Conservation (phyloP, 257 asterid species). For the Penstemon barbatus region DNA sequence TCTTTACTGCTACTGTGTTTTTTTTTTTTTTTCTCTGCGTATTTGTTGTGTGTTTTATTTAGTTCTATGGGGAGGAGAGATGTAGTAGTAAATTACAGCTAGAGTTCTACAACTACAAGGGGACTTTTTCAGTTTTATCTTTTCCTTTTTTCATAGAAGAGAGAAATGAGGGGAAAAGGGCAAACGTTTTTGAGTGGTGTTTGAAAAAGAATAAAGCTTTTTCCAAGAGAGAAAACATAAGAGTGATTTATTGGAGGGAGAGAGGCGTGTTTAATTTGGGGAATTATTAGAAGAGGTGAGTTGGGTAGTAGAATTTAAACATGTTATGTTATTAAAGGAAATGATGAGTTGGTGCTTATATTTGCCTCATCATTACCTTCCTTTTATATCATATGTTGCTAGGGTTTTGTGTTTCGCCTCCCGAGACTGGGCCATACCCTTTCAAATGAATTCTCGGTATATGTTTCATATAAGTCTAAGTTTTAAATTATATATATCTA, state of each 20-base stretch:
- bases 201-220: not conserved
- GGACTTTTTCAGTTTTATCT: not conserved
- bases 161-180: conserved; percentile 27
- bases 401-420: no score
- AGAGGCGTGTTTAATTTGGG: conserved; percentile 34
- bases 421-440: not conserved
- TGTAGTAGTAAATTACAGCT: conserved; percentile 20
- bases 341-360: conserved; percentile 55
- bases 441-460: not conserved
- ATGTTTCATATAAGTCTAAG: no score
- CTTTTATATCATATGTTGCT: no score
- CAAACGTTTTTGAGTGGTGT: conserved; percentile 18
- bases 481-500: no score
- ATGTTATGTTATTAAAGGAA: conserved; percentile 42
- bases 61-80: not conserved
- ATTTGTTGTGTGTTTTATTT: not conserved
- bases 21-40: not conserved
- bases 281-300: conserved; percentile 38
- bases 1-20: not conserved
- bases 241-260: conserved; percentile 1
- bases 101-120: conserved; percentile 14
- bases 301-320: conserved; percentile 38
- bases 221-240: conserved; percentile 19
- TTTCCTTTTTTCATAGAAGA: conserved; percentile 32
- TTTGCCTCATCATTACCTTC: conserved; percentile 40